These are phyloP conservation scores for Moricandia arvensis DNA, from an alignment of 345 rosid genomes.

Conservation along the genomic window DNA sequence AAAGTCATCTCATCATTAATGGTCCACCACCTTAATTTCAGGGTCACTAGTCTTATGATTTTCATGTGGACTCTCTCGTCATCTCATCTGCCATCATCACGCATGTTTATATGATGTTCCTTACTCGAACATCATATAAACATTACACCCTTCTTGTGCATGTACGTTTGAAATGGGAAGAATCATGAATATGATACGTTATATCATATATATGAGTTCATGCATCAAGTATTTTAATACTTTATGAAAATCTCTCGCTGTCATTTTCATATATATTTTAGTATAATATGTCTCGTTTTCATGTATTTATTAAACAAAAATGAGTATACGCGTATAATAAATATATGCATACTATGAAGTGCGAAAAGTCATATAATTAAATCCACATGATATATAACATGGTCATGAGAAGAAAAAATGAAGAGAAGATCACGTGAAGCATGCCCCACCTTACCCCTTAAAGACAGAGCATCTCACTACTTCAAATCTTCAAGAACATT, in stretches of 20 bases:
- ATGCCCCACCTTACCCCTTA: slow-evolving; percentile 65
- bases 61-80: slow-evolving; percentile 31
- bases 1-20: slow-evolving; percentile 55
- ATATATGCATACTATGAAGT: slow-evolving; percentile 12
- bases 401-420: slow-evolving; percentile 26
- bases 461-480: slow-evolving; percentile 54
- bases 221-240: slow-evolving; percentile 5
- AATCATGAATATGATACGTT: slow-evolving; percentile 13
- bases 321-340: slow-evolving; percentile 28
- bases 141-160: slow-evolving; percentile 31
- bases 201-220: slow-evolving; percentile 9
- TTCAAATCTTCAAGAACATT: slow-evolving; percentile 20
- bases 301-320: not conserved
- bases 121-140: not conserved
- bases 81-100: slow-evolving; percentile 32
- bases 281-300: slow-evolving; percentile 17
- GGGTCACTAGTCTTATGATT: slow-evolving; percentile 42
- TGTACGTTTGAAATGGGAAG: slow-evolving; percentile 22
- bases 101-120: slow-evolving; percentile 26
- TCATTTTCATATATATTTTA: slow-evolving; percentile 9
- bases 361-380: slow-evolving; percentile 30
- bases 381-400: slow-evolving; percentile 4
- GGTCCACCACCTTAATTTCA: slow-evolving; percentile 59
- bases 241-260: not conserved
- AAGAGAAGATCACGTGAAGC: slow-evolving; percentile 72